Conservation (phyloP, 345 rosid genomes). For the Corchorus capsularis region DNA sequence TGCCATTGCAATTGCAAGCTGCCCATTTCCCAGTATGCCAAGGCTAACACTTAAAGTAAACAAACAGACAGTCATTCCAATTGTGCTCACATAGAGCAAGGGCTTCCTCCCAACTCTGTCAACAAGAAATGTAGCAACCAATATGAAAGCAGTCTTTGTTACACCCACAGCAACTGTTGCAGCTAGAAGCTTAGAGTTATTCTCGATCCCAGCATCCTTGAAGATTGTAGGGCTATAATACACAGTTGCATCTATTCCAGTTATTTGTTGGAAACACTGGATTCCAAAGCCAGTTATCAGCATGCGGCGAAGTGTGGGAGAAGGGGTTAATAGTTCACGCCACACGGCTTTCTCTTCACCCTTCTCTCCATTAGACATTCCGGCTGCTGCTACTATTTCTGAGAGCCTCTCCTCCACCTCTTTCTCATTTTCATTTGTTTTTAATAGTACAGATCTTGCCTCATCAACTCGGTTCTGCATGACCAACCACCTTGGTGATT, state of each 20-base stretch:
- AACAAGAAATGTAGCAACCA: conserved; percentile 57
- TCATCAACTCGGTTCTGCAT: conserved; percentile 72
- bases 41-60: conserved; percentile 52
- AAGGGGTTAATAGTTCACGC: conserved; percentile 75
- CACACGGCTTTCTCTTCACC: conserved; percentile 66
- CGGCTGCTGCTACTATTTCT: conserved; percentile 77
- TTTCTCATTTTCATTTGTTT: conserved; percentile 64
- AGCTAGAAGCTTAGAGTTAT: conserved; percentile 49
- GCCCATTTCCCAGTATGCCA: conserved; percentile 39
- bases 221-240: conserved; percentile 75
- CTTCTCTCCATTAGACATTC: conserved; percentile 28
- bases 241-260: conserved; percentile 69
- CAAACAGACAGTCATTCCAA: conserved; percentile 65
- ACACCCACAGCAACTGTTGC: conserved; percentile 68
- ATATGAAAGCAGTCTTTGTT: conserved; percentile 56
- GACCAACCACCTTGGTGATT: conserved; percentile 90
- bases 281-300: conserved; percentile 75
- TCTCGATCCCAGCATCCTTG: conserved; percentile 49
- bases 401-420: conserved; percentile 81
- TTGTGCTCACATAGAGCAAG: conserved; percentile 66
- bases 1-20: conserved; percentile 36
- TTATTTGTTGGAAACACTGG: conserved; percentile 77
- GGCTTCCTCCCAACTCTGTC: conserved; percentile 71
- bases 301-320: conserved; percentile 69
- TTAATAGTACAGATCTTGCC: conserved; percentile 72